Base-by-base conservation (phyloP, 352 stramenopile genomes). In the Globisporangium nodosum region DNA sequence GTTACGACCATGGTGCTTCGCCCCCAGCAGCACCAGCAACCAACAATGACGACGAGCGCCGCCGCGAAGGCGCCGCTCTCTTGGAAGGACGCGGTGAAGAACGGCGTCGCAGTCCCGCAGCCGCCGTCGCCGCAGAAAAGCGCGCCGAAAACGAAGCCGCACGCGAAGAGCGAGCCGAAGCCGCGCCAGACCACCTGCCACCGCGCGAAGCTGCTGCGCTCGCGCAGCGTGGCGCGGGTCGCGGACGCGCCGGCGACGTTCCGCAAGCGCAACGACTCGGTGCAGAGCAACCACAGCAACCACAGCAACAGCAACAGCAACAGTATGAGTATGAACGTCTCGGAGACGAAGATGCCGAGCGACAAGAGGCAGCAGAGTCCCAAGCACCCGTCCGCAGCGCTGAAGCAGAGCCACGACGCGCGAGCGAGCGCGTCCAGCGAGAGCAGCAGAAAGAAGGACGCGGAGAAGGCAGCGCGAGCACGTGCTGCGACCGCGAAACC, bases 81-180 rank as follows among this genome's bases (percentile, higher is more conserved):
- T n/a, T 76, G 69, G 69, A 76, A 71, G 63, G 69, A 76, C 31
- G 69, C 69, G 0, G 69, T 76, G 20, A 61, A 76, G 33, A 68
- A 61, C 24, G 55, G 69, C 24, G 63, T 65, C 9, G 55, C 65
- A 0, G 31, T 31, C 27, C 37, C 59, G 16, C 63, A 62, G 31
- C 63, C 50, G 24, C 60, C 58, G n/a, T 52, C 53, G 12, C 48
- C 20, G 16, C 52, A 30, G 9, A 56, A 50, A 24, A 24, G 21
- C 21, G 33, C 63, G 5, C 40, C 58, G 24, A 45, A 54, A 18
- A 68, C 30, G 40, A 43, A 47, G 1, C n/a, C 39, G 18, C 24
- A 16, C 11, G 42, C 45, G n/a, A 58, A 61, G 37, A 16, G 56
- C 42, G 30, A 67, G 15, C 52, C 65, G 2, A 65, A 58, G 49